phyloP scores from a whole-genome alignment of 768 basidiomycete genomes.

The Dioszegia crocea region DNA sequence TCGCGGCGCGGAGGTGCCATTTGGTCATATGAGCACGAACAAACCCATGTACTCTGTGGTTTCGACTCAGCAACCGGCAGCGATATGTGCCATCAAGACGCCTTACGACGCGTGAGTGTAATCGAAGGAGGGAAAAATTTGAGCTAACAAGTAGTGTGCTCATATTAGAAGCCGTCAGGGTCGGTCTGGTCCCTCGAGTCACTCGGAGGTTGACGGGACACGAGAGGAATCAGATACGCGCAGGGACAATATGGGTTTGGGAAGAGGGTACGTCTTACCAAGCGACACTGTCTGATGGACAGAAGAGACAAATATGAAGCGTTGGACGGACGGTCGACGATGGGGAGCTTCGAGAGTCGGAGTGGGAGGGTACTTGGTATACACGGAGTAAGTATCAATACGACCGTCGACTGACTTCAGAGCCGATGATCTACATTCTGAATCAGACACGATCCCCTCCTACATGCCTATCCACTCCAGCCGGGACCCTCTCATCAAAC shows the following conservation, averaged over 20 bases:
- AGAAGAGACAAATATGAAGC: conserved; percentile 47
- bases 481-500: conserved; percentile 42
- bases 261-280: conserved; percentile 38
- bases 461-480: too few species aligned
- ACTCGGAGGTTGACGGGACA: conserved; percentile 45
- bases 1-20: too few species aligned
- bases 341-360: conserved; percentile 45
- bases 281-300: background rate
- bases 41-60: conserved; percentile 10
- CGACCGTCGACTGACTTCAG: background rate
- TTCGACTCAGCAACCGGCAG: conserved; percentile 44
- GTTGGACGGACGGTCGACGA: conserved; percentile 44
- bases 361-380: conserved; percentile 42
- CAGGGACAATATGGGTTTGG: conserved; percentile 48
- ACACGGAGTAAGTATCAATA: conserved; percentile 37
- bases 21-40: background rate
- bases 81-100: conserved; percentile 40
- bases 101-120: conserved; percentile 46
- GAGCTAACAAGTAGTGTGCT: conserved; percentile 42
- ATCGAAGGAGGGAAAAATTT: too few species aligned
- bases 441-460: too few species aligned
- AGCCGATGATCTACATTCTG: too few species aligned
- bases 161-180: conserved; percentile 43
- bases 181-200: conserved; percentile 41
- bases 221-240: conserved; percentile 38